phyloP scores from a whole-genome alignment of 768 basidiomycete species.

The Xerocomellus dryophilus region DNA sequence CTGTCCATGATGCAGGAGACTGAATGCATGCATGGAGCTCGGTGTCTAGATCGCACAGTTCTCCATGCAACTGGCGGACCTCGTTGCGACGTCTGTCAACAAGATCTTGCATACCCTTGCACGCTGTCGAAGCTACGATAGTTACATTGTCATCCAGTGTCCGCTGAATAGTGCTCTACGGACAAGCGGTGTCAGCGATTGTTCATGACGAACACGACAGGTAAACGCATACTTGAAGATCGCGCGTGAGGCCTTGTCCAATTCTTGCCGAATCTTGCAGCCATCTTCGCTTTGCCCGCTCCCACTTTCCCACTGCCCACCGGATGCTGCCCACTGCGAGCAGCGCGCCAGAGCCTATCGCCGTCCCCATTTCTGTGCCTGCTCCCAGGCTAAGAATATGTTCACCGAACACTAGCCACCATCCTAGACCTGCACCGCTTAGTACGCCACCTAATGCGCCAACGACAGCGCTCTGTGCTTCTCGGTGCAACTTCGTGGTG shows the following conservation, averaged over 20 bases:
- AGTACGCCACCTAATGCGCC: conserved; percentile 48
- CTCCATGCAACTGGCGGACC: conserved; percentile 41
- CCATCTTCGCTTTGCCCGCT: conserved; percentile 64
- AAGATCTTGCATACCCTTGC: conserved; percentile 42
- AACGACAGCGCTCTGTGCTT: conserved; percentile 57
- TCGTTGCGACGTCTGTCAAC: conserved; percentile 43
- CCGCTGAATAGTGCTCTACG: conserved; percentile 45
- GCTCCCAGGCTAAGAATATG: conserved; percentile 33
- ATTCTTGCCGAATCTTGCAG: conserved; percentile 64
- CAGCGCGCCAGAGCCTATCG: conserved; percentile 57
- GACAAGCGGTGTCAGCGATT: conserved; percentile 1
- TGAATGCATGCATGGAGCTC: conserved; percentile 25
- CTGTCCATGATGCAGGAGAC: conserved; percentile 9
- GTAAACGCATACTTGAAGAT: conserved; percentile 50
- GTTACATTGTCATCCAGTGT: conserved; percentile 52
- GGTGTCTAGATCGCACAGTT: conserved; percentile 40
- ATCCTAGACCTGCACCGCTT: conserved; percentile 51
- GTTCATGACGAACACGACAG: neutral
- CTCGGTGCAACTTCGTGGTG: conserved; percentile 57
- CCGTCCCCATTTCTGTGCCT: conserved; percentile 53
- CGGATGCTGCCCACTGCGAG: conserved; percentile 48
- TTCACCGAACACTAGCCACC: conserved; percentile 48
- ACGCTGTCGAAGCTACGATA: conserved; percentile 49
- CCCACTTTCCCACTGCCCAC: conserved; percentile 68
- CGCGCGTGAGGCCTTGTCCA: conserved; percentile 59